Evolutionary conservation across 495 filamentous ascomycete genomes (phyloP), one percentile per base, ranked within the genome.

Genomic region (Aspergillus asperescens): DNA sequence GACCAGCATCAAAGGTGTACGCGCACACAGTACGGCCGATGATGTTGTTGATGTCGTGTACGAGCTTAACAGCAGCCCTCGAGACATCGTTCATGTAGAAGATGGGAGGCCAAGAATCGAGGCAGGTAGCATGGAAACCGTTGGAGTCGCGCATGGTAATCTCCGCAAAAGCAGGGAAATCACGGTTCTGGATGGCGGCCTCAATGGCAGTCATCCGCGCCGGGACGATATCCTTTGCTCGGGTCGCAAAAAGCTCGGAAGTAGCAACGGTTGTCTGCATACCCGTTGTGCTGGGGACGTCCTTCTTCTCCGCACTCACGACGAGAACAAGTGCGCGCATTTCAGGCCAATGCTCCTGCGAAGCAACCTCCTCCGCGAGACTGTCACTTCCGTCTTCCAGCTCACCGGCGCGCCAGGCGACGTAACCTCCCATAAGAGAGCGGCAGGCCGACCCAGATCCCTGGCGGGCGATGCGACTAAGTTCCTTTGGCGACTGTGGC

Each of bases 1-100:
- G 94, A 38, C 93, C 93, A 1, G 93, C 93, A 69, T 99, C 93
- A 63, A 96, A 99, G 0, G 93, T 99, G 68, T 99, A 99, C 16
- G 93, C 92, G 8, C 86, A 88, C 3, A 96, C 78, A 1, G 75
- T 81, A 70, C 80, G 83, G 38, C 88, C 87, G 15, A 79, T 82
- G 8, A 77, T 77, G 29, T 72, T 69, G 67, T 99, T 99, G 69
- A 97, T 86, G 34, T 81, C 81, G 72, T 97, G 89, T 23, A 96
- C 91, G 3, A 87, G 83, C 43, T 87, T 75, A 42, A 99, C 87
- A 9, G 90, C 89, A 7, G 90, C 89, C 13, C 87, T 75, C 15
- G 81, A 87, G 16, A 92, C 84, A 69, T 97, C 93, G 63, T 97
- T 99, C 76, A 97, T 80, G 73, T 99, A 99, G 73, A 95, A 95